Evolutionary conservation across 306 rosid species (phyloP).

Genomic region (Cucurbita argyrosperma): DNA sequence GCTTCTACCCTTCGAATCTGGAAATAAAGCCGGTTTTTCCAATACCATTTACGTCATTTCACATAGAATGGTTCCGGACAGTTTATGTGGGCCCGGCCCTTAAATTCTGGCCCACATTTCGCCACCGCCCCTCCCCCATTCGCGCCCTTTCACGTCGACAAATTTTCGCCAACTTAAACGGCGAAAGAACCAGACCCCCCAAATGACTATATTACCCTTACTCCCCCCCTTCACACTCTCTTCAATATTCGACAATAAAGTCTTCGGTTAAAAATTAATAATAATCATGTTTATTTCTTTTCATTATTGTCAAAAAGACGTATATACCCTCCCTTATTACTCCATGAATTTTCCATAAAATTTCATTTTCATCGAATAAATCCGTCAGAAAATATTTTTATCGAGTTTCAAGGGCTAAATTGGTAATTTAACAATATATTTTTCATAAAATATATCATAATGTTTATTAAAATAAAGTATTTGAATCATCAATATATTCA

Average conservation of each 20-base stretch:
- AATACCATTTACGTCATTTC: not conserved
- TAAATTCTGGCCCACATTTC: constrained; percentile 6
- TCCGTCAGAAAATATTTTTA: too few relatives aligned
- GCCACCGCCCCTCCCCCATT: constrained; percentile 11
- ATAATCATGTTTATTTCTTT: not conserved
- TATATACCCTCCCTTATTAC: not conserved
- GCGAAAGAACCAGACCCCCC: not conserved
- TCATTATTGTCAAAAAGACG: not conserved
- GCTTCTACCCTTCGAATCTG: not conserved
- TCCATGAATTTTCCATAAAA: too few relatives aligned
- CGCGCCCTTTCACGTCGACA: constrained; percentile 10
- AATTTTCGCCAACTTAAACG: constrained; percentile 1
- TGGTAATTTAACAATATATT: too few relatives aligned
- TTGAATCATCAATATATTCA: too few relatives aligned
- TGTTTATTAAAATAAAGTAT: too few relatives aligned
- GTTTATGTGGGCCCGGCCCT: constrained; percentile 4
- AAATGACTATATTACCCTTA: not conserved
- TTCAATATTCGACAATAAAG: not conserved
- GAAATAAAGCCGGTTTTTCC: not conserved
- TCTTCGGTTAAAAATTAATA: not conserved
- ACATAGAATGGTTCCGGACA: not conserved
- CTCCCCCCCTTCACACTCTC: not conserved
- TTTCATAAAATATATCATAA: too few relatives aligned
- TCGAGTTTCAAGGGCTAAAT: too few relatives aligned
- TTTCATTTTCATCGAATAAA: too few relatives aligned